Evolutionary conservation across 495 filamentous ascomycete genomes (phyloP).

Genomic region (Aspergillus leporis): DNA sequence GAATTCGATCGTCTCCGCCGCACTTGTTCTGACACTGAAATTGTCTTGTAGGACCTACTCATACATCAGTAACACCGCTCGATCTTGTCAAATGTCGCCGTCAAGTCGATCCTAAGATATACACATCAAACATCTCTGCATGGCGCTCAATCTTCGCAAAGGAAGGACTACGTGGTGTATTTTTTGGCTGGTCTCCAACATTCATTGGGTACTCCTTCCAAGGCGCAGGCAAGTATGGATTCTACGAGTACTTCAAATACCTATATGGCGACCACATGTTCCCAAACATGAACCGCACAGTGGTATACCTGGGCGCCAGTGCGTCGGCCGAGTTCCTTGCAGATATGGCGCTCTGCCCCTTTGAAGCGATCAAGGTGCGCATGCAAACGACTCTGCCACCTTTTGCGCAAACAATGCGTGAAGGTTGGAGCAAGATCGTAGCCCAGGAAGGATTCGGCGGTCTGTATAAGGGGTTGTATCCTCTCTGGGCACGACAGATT

Average conservation of each 20-base stretch:
- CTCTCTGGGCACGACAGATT: conserved; percentile 71
- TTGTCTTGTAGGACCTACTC: conserved; percentile 43
- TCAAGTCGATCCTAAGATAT: conserved; percentile 71
- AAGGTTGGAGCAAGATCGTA: conserved; percentile 63
- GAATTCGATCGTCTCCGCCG: background rate
- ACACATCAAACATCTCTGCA: conserved; percentile 65
- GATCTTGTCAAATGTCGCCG: conserved; percentile 71
- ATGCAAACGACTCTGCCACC: conserved; percentile 73
- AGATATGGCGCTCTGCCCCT: conserved; percentile 66
- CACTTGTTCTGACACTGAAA: background rate
- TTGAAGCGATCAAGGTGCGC: conserved; percentile 71
- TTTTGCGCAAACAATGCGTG: conserved; percentile 58
- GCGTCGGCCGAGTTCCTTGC: conserved; percentile 70
- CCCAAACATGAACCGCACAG: conserved; percentile 60
- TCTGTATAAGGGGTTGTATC: conserved; percentile 68
- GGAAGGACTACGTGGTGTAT: conserved; percentile 68
- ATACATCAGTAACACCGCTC: conserved; percentile 61
- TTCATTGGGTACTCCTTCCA: conserved; percentile 70
- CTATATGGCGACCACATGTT: conserved; percentile 65
- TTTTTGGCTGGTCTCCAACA: conserved; percentile 73
- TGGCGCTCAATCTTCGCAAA: conserved; percentile 64
- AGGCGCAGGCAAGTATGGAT: conserved; percentile 76
- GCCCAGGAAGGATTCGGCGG: conserved; percentile 59
- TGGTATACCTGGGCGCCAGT: conserved; percentile 64
- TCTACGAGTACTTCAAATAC: conserved; percentile 77